Conservation (phyloP, 371 early-diverging fungal genomes). For the Actinomortierella wolfii region DNA sequence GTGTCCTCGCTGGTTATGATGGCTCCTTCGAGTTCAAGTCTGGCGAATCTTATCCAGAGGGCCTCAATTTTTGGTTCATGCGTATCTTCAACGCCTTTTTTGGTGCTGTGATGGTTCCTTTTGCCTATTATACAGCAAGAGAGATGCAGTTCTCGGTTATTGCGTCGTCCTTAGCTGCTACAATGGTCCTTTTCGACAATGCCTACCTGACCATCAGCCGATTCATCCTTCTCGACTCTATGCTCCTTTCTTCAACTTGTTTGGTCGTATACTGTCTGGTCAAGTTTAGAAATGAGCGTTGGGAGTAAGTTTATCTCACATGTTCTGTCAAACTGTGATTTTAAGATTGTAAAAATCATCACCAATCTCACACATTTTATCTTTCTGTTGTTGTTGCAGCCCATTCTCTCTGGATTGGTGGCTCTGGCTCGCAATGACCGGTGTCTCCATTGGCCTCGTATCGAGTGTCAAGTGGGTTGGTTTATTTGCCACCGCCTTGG, state of each 20-base stretch:
- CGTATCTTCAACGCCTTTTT: slow-evolving; percentile 90
- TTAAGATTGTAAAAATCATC: no score
- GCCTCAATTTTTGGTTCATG: slow-evolving; percentile 92
- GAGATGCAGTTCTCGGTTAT: slow-evolving; percentile 73
- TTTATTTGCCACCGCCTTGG: slow-evolving; percentile 91
- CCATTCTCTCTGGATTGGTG: slow-evolving; percentile 89
- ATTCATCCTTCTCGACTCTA: slow-evolving; percentile 97
- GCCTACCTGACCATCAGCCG: slow-evolving; percentile 90
- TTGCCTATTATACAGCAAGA: slow-evolving; percentile 90
- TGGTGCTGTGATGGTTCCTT: slow-evolving; percentile 92
- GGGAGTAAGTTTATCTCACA: slow-evolving; percentile 63
- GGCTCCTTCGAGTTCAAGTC: slow-evolving; percentile 93
- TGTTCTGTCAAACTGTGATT: no score
- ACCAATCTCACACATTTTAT: neutral
- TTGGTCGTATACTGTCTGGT: slow-evolving; percentile 80
- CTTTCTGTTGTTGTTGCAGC: slow-evolving; percentile 35
- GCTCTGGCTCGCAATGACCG: slow-evolving; percentile 87
- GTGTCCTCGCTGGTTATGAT: slow-evolving; percentile 88
- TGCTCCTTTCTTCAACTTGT: slow-evolving; percentile 94
- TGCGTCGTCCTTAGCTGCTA: slow-evolving; percentile 73
- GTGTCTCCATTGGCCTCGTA: slow-evolving; percentile 90
- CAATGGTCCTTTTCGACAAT: slow-evolving; percentile 87
- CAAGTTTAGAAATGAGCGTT: slow-evolving; percentile 75
- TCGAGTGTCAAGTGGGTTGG: slow-evolving; percentile 99
- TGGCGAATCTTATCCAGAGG: slow-evolving; percentile 82